phyloP scores from a whole-genome alignment of 768 basidiomycete species.

The Amanita pallidorosea region DNA sequence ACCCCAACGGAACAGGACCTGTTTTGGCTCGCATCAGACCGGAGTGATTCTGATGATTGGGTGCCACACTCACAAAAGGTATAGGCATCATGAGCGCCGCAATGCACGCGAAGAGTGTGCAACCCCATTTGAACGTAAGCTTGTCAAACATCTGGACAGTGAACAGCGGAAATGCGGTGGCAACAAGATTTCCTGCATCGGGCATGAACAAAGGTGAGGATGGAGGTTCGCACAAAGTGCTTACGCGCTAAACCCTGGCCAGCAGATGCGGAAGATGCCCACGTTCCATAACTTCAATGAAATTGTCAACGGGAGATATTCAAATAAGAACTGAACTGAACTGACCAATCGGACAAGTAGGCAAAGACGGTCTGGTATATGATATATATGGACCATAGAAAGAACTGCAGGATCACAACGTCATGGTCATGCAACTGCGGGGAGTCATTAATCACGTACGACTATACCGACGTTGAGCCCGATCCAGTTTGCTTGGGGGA shows the following conservation, averaged over 20 bases:
- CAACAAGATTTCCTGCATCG: slow-evolving; percentile 34
- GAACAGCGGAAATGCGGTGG: slow-evolving; percentile 51
- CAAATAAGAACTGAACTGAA: not conserved
- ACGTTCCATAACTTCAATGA: slow-evolving; percentile 36
- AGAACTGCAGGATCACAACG: slow-evolving; percentile 22
- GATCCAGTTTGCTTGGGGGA: slow-evolving; percentile 47
- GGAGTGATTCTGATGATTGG: not conserved
- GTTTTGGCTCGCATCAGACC: not conserved
- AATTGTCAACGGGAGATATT: not conserved
- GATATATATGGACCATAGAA: slow-evolving; percentile 36
- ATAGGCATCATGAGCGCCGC: slow-evolving; percentile 47
- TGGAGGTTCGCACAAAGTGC: slow-evolving; percentile 8
- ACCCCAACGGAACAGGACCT: slow-evolving; percentile 34
- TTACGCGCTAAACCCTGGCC: slow-evolving; percentile 51
- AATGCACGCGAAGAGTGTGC: slow-evolving; percentile 43
- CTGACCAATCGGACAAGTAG: slow-evolving; percentile 56
- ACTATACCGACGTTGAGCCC: slow-evolving; percentile 43
- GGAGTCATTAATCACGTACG: slow-evolving; percentile 12
- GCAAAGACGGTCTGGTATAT: slow-evolving; percentile 51
- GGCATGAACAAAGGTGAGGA: not conserved
- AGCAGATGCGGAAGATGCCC: slow-evolving; percentile 60
- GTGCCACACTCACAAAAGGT: slow-evolving; percentile 35
- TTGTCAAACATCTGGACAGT: slow-evolving; percentile 44
- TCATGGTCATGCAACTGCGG: not conserved
- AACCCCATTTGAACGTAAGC: slow-evolving; percentile 51